Evolutionary conservation across 208 protist species (phyloP).

Genomic region (Leishmania major): DNA sequence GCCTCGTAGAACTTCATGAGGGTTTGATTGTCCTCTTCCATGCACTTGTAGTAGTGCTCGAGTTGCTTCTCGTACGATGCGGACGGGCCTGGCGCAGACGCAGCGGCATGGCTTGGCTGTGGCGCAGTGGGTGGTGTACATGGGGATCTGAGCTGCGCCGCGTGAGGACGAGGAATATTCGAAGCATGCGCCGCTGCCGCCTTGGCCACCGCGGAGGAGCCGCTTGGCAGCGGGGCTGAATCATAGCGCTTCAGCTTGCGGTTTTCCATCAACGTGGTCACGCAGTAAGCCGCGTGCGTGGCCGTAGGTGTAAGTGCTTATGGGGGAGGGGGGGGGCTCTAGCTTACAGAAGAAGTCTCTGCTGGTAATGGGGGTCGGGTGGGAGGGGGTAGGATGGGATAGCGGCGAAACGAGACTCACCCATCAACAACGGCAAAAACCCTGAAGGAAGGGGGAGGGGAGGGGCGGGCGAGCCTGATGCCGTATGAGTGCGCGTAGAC

Average conservation of each 20-base stretch:
- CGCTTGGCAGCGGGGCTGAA: constrained; percentile 27
- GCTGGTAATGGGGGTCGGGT: not conserved
- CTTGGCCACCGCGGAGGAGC: constrained; percentile 10
- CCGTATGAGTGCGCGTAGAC: not conserved
- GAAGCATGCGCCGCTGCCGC: constrained; percentile 10
- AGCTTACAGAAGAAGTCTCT: not conserved
- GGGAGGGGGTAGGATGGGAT: not conserved
- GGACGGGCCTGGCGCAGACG: not conserved
- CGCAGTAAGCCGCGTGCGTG: not conserved
- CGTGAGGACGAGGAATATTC: constrained; percentile 15
- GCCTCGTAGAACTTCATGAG: constrained; percentile 32
- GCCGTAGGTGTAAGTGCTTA: not conserved
- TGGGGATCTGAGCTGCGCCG: not conserved
- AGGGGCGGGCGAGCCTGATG: too few species aligned
- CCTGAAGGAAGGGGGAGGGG: constrained; percentile 18
- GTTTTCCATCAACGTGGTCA: constrained; percentile 20
- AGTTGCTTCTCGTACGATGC: constrained; percentile 26
- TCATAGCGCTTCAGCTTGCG: constrained; percentile 36
- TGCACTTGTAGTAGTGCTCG: constrained; percentile 38
- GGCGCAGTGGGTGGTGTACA: not conserved
- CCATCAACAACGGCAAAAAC: constrained; percentile 21
- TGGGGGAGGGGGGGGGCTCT: not conserved
- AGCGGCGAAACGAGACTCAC: not conserved
- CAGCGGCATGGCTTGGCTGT: not conserved
- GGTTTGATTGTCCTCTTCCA: constrained; percentile 45